Evolutionary conservation across 176 grass and related monocot genomes (phyloP).

Genomic region (Poa pratensis): DNA sequence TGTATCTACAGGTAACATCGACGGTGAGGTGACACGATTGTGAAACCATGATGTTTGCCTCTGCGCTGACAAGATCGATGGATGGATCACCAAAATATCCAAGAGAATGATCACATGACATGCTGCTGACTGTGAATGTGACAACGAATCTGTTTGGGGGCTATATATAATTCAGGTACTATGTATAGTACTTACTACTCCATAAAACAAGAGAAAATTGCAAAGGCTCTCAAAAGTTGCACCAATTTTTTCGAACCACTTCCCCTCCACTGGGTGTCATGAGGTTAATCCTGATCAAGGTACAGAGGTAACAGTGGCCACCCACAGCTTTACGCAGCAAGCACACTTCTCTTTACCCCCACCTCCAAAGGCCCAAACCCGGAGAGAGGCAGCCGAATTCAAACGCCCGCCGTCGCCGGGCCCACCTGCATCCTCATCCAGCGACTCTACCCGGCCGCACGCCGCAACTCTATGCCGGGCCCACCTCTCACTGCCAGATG

Average conservation of each 20-base stretch:
- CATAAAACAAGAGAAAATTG: no score
- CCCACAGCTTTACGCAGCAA: background rate
- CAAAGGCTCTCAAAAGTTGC: background rate
- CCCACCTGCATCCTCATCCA: background rate
- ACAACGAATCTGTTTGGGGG: no score
- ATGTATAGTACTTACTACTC: no score
- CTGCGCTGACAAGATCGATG: no score
- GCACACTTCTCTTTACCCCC: background rate
- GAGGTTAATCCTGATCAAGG: background rate
- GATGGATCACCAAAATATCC: no score
- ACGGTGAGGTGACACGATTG: no score
- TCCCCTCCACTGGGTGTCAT: background rate
- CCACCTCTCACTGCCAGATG: background rate
- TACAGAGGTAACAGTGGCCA: background rate
- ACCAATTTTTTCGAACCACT: conserved; percentile 1
- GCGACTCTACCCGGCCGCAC: background rate
- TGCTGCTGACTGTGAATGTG: no score
- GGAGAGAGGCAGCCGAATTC: conserved; percentile 38
- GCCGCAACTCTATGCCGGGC: background rate
- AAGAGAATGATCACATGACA: no score
- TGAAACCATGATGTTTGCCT: no score
- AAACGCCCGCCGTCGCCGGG: background rate
- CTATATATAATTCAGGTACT: no score
- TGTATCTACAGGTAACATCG: no score
- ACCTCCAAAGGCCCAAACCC: background rate